Percentiles rank a stretch among this genome's conserved stretches.
Conservation (phyloP, 108 stramenopile species). For the Mayamaea pseudoterrestris region DNA sequence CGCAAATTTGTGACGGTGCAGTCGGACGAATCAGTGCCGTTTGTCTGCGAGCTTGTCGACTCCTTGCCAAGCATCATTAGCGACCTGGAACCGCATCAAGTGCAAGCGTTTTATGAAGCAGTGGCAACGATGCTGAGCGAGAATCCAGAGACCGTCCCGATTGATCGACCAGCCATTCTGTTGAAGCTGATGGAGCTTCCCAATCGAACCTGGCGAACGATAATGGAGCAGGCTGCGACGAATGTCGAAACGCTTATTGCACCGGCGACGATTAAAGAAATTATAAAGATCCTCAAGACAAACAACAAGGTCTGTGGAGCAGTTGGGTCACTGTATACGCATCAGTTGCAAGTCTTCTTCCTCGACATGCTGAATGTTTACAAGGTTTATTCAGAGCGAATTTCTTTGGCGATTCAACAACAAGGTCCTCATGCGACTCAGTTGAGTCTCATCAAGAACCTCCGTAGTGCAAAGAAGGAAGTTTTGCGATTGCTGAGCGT, state of each 20-base stretch:
- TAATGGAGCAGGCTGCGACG: constrained; percentile 73
- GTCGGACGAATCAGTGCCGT: constrained; percentile 78
- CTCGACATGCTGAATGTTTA: constrained; percentile 97
- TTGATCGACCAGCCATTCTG: constrained; percentile 77
- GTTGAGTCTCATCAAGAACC: constrained; percentile 79
- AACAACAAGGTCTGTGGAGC: constrained; percentile 87
- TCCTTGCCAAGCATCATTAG: constrained; percentile 80
- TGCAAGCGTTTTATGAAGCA: constrained; percentile 98
- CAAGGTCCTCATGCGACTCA: constrained; percentile 85
- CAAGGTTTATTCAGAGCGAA: constrained; percentile 91
- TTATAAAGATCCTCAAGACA: constrained; percentile 91
- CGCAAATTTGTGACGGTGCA: constrained; percentile 92
- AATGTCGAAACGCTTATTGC: constrained; percentile 75
- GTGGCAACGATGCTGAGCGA: constrained; percentile 92
- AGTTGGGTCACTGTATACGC: constrained; percentile 86
- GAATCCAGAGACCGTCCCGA: constrained; percentile 62
- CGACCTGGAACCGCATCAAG: constrained; percentile 97
- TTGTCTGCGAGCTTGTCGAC: constrained; percentile 89
- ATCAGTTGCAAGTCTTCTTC: constrained; percentile 91
- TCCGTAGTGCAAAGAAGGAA: constrained; percentile 96
- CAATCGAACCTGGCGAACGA: constrained; percentile 79
- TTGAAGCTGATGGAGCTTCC: constrained; percentile 89
- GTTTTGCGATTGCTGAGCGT: constrained; percentile 84
- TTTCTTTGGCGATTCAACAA: constrained; percentile 80
- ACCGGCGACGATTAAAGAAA: constrained; percentile 85